phyloP scores from a whole-genome alignment of 495 filamentous ascomycete genomes.

The Geoglossum glabrum region DNA sequence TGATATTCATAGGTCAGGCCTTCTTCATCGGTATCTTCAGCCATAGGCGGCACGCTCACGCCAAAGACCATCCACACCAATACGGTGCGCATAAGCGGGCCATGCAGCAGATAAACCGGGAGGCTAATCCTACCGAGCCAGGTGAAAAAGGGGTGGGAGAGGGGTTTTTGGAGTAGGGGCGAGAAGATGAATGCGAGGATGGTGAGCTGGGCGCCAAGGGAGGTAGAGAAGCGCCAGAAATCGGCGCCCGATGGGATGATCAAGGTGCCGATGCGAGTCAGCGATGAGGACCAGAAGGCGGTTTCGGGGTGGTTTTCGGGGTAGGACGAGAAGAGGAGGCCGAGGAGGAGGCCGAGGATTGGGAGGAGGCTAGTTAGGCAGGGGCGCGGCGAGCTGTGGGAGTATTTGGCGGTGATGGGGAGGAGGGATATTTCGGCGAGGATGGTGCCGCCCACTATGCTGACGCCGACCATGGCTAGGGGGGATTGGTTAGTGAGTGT shows the following conservation, averaged over 20 bases:
- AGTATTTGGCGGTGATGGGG: constrained; percentile 27
- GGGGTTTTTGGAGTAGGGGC: not conserved
- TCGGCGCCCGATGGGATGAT: constrained; percentile 10
- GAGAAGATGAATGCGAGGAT: constrained; percentile 7
- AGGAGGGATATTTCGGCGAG: constrained; percentile 40
- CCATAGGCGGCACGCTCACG: not conserved
- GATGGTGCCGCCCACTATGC: constrained; percentile 28
- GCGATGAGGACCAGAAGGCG: constrained; percentile 31
- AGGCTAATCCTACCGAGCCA: constrained; percentile 12
- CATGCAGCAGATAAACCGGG: constrained; percentile 13
- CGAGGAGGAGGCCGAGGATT: constrained; percentile 22
- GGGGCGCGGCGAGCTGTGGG: constrained; percentile 26
- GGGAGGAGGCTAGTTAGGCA: constrained; percentile 24
- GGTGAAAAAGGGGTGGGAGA: constrained; percentile 6
- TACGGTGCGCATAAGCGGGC: constrained; percentile 10
- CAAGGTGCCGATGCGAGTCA: constrained; percentile 2
- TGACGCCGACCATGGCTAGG: too few relatives aligned
- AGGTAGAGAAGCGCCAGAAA: constrained; percentile 7
- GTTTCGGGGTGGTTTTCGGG: constrained; percentile 38
- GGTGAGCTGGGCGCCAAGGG: constrained; percentile 10
- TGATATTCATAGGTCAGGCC: too few relatives aligned
- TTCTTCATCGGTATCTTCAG: too few relatives aligned
- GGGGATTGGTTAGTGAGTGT: too few relatives aligned
- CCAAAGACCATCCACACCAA: constrained; percentile 13
- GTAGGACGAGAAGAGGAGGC: constrained; percentile 37